These are phyloP conservation scores for Panus rudis DNA, from an alignment of 768 basidiomycete genomes.

Conservation along the genomic window DNA sequence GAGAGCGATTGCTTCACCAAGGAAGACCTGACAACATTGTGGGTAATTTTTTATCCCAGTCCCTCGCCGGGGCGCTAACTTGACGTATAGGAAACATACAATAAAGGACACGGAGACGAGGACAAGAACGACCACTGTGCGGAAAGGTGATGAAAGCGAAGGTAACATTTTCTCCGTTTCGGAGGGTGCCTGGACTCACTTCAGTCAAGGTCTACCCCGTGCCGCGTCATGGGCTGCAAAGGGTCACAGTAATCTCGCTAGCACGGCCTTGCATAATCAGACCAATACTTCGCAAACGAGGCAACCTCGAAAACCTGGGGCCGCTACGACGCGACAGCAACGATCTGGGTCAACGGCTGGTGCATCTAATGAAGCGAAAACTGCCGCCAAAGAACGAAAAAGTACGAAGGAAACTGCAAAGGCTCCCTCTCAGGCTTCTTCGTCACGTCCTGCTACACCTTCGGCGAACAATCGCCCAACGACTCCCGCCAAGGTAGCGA, in stretches of 20 bases:
- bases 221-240: conserved; percentile 39
- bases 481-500: conserved; percentile 35
- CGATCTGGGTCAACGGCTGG: conserved; percentile 30
- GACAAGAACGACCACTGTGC: conserved; percentile 36
- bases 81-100: conserved; percentile 68
- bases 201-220: conserved; percentile 53
- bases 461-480: conserved; percentile 32
- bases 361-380: conserved; percentile 12
- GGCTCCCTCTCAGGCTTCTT: conserved; percentile 39
- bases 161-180: conserved; percentile 17
- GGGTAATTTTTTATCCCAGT: conserved; percentile 22
- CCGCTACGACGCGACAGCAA: conserved; percentile 36
- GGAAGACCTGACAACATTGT: conserved; percentile 92
- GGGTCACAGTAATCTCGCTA: conserved; percentile 15
- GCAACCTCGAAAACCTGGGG: conserved; percentile 12
- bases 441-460: conserved; percentile 56
- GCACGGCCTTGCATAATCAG: conserved; percentile 23
- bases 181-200: too few species aligned
- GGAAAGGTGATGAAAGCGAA: conserved; percentile 56
- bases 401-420: conserved; percentile 29
- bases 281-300: conserved; percentile 15
- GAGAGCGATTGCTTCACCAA: conserved; percentile 97
- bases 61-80: conserved; percentile 7
- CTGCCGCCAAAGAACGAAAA: conserved; percentile 35
- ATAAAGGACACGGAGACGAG: conserved; percentile 84